A percentile compares a stretch with the other conserved stretches of the same genome.
Conservation (phyloP, 75 land plant species). For the Picea glauca region DNA sequence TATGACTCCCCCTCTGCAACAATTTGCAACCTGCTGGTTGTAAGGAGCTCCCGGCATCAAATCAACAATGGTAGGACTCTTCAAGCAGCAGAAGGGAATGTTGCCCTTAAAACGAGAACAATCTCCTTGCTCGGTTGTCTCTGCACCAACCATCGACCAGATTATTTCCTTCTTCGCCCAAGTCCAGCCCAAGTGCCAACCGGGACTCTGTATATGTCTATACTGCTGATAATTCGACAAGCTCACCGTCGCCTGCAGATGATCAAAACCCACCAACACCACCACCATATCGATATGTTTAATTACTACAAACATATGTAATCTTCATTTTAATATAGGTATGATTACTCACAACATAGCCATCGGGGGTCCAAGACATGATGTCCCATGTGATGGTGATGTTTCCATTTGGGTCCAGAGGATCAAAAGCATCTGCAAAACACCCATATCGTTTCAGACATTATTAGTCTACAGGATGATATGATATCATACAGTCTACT, state of each 20-base stretch:
- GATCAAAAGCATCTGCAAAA: slow-evolving; percentile 59
- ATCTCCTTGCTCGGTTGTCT: slow-evolving; percentile 71
- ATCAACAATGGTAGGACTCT: slow-evolving; percentile 51
- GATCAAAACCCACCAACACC: too few relatives aligned
- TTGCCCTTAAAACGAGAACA: slow-evolving; percentile 56
- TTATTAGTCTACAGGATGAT: too few relatives aligned
- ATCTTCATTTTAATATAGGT: too few relatives aligned
- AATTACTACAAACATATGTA: too few relatives aligned
- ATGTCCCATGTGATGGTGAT: slow-evolving; percentile 82
- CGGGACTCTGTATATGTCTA: slow-evolving; percentile 67
- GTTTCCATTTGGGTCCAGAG: slow-evolving; percentile 74
- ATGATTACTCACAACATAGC: slow-evolving; percentile 47
- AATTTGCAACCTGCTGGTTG: slow-evolving; percentile 61
- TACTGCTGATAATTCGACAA: slow-evolving; percentile 69
- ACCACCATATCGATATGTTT: too few relatives aligned
- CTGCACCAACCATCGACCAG: slow-evolving; percentile 70
- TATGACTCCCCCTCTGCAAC: slow-evolving; percentile 77
- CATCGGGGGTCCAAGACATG: slow-evolving; percentile 68
- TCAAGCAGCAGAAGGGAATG: slow-evolving; percentile 68
- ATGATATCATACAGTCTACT: too few relatives aligned
- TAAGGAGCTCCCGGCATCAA: slow-evolving; percentile 67
- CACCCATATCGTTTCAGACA: too few relatives aligned
- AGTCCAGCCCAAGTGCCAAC: slow-evolving; percentile 69
- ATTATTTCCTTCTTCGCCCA: slow-evolving; percentile 81
- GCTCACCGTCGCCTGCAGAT: slow-evolving; percentile 57